phyloP scores from a whole-genome alignment of 441 rosid species.

The Syzygium syzygioides region DNA sequence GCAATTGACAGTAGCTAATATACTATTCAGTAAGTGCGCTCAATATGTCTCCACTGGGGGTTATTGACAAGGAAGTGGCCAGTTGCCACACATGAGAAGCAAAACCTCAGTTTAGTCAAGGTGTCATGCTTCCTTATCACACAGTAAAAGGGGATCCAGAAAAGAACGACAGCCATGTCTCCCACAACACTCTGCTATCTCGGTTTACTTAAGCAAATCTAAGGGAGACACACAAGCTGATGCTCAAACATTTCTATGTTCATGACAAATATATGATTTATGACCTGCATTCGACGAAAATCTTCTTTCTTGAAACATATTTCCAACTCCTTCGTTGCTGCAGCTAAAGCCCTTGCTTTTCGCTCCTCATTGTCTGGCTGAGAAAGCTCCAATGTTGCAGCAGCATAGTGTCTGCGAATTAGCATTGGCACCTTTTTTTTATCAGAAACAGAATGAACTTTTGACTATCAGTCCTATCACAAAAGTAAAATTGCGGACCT shows the following conservation, averaged over 20 bases:
- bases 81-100: not conserved
- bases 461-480: not conserved
- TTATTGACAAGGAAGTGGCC: not conserved
- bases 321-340: constrained; percentile 87
- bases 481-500: constrained; percentile 21
- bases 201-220: not conserved
- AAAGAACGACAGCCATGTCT: not conserved
- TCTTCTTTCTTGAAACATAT: constrained; percentile 83
- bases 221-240: not conserved
- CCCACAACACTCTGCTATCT: not conserved
- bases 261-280: not conserved
- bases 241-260: not conserved
- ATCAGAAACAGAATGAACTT: not conserved
- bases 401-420: constrained; percentile 59
- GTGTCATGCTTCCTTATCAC: not conserved
- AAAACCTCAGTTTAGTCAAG: not conserved
- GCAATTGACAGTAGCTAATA: not conserved
- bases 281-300: constrained; percentile 89
- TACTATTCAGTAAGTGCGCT: not conserved
- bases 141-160: not conserved
- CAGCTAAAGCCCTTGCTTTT: constrained; percentile 73
- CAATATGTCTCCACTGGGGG: not conserved
- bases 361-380: constrained; percentile 80
- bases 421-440: constrained; percentile 6
- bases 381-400: constrained; percentile 81